Evolutionary conservation across 306 rosid genomes (phyloP).

Genomic region (Astragalus glycyphyllos): DNA sequence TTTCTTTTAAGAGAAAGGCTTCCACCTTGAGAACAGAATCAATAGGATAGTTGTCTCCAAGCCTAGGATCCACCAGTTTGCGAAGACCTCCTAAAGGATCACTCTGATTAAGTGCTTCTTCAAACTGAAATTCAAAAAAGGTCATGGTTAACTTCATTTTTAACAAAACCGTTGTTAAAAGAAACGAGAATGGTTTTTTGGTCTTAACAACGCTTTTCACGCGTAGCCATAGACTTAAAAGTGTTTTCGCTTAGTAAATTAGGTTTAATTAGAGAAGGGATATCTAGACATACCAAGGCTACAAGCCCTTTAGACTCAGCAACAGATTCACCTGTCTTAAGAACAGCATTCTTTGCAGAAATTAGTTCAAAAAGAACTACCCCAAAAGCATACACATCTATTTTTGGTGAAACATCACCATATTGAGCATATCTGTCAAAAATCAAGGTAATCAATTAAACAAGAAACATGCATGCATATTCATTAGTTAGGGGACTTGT

Average conservation of each 20-base stretch:
- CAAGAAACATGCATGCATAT: neutral
- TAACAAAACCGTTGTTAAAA: no score
- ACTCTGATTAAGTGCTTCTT: constrained; percentile 64
- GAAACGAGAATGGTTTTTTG: no score
- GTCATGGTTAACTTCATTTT: constrained; percentile 1
- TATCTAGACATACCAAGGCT: constrained; percentile 60
- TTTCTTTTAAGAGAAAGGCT: no score
- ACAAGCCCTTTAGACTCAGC: constrained; percentile 80
- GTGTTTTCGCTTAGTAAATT: constrained; percentile 5
- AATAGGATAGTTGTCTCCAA: constrained; percentile 55
- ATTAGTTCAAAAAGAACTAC: constrained; percentile 50
- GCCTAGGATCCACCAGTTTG: constrained; percentile 70
- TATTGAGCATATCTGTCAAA: constrained; percentile 77
- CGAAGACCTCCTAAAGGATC: constrained; percentile 61
- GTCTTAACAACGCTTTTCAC: no score
- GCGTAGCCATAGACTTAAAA: no score
- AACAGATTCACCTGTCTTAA: constrained; percentile 50
- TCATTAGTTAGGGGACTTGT: neutral
- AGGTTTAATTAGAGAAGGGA: neutral
- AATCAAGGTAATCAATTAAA: constrained; percentile 22
- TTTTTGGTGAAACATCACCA: constrained; percentile 83
- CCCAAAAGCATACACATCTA: constrained; percentile 70
- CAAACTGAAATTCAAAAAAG: constrained; percentile 62
- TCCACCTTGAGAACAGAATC: constrained; percentile 69
- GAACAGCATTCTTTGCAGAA: constrained; percentile 81